A percentile compares a stretch with the other conserved stretches of the same genome.
These are phyloP conservation scores for Hypoxylon lenormandii DNA, from an alignment of 495 filamentous ascomycete genomes.

Conservation along the genomic window DNA sequence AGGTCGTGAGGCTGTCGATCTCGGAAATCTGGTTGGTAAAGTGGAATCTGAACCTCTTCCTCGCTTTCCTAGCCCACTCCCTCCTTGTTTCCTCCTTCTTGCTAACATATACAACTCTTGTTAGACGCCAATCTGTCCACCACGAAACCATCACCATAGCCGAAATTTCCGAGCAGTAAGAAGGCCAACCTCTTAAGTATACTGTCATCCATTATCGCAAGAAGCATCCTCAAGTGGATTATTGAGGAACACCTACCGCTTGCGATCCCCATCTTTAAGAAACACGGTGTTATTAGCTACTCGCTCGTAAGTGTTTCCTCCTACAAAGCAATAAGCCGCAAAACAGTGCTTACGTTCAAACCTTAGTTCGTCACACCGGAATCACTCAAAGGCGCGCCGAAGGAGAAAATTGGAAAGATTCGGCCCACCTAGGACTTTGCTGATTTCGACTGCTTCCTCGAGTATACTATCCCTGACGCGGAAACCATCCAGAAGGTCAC, in stretches of 20 bases:
- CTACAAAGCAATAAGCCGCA: neutral
- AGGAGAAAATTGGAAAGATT: constrained; percentile 31
- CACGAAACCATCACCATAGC: no score
- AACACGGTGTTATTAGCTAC: constrained; percentile 42
- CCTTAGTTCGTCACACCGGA: constrained; percentile 50
- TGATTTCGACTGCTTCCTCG: constrained; percentile 52
- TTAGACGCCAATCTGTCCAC: no score
- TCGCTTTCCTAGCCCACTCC: no score
- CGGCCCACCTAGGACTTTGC: constrained; percentile 48
- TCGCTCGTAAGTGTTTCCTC: constrained; percentile 41
- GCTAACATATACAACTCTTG: no score
- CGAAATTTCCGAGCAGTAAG: no score
- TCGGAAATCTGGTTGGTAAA: no score
- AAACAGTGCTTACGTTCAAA: neutral
- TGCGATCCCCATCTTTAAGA: constrained; percentile 50
- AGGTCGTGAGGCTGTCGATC: no score
- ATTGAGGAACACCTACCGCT: constrained; percentile 49
- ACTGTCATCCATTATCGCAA: constrained; percentile 51
- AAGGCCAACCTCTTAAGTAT: constrained; percentile 38
- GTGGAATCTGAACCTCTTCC: no score
- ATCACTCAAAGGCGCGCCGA: constrained; percentile 41
- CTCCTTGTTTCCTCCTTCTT: no score
- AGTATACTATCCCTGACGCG: constrained; percentile 42
- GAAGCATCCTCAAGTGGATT: constrained; percentile 50
- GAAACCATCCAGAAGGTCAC: constrained; percentile 42